Base-by-base conservation (phyloP, 1,139 yeast species). In the Williopsis jadinii region DNA sequence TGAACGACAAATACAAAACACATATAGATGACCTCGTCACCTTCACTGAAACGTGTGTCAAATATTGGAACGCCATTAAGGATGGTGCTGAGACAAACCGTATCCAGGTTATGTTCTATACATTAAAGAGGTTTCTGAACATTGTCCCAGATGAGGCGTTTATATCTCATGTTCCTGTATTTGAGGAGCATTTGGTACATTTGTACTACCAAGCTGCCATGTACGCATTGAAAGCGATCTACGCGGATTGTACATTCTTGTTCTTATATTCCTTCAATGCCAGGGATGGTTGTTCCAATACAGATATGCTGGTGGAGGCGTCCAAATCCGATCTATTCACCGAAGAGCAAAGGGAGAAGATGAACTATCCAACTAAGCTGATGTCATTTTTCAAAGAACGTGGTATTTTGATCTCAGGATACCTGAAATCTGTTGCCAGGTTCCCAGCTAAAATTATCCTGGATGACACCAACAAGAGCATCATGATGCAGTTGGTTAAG, bases 211-310 rank as follows among this genome's bases (percentile, higher is more conserved):
- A 61, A 36, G 63, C 67, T 1, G 58, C 55, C 2, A 43, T 47
- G 26, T 47, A 51, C 24, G 42, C 52, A 3, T 35, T 53, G 36
- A 36, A 57, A 58, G 65, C 67, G 0, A 47, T 65, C 29, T 64
- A 64, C 46, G 64, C 69, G n/a, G 70, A 65, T 44, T 59, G 59
- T 6, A 49, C 67, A 19, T 66, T 64, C 44, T 56, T 62, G 35
- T 65, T 63, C 50, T 57, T 62, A 34, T 56, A 58, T 44, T 63
- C 67, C 1, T 65, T 64, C 47, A 56, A 58, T 42, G 68, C 67
- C 14, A 48, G 59, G 35, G 59, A 57, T 34, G 62, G 60, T 13
- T 48, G 51, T 8, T 47, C 53, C 42, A 41, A 50, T 10, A 37
- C 48, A 3, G 44, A 45, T 36, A 42, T 40, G 5, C 36, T 46